Evolutionary conservation across 1,139 yeast species (phyloP).

Genomic region (Suhomyces anneliseae): DNA sequence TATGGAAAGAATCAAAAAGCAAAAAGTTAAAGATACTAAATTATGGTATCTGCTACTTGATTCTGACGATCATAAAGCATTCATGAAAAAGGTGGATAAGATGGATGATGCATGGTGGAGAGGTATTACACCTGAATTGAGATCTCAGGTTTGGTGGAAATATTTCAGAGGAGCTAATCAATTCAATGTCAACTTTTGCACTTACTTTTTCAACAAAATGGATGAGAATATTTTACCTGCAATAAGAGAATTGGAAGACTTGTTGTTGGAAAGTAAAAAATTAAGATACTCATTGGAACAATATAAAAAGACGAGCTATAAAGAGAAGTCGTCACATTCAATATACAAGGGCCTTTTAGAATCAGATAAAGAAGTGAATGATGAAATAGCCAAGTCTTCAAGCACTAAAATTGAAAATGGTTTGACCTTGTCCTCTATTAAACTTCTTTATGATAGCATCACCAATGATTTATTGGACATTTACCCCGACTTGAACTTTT

Average conservation of each 20-base stretch:
- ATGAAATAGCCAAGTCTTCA: neutral
- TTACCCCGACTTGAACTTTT: conserved; percentile 47
- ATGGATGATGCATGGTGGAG: conserved; percentile 65
- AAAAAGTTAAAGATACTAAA: conserved; percentile 32
- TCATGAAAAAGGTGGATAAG: conserved; percentile 27
- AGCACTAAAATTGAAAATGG: neutral
- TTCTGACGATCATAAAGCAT: conserved; percentile 16
- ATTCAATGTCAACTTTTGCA: conserved; percentile 19
- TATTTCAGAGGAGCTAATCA: conserved; percentile 30
- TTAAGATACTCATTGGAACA: conserved; percentile 3
- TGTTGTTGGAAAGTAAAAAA: conserved; percentile 6
- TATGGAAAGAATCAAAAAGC: conserved; percentile 26
- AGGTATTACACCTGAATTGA: conserved; percentile 52
- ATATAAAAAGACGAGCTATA: neutral
- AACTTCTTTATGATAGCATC: conserved; percentile 10
- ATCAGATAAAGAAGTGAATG: neutral
- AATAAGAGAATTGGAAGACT: conserved; percentile 3
- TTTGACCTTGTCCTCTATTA: conserved; percentile 6
- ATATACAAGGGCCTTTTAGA: neutral
- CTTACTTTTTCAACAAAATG: conserved; percentile 19
- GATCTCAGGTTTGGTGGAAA: conserved; percentile 54
- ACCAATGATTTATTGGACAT: conserved; percentile 28
- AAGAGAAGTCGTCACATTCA: neutral
- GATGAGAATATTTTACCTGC: conserved; percentile 6
- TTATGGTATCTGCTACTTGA: conserved; percentile 48